A percentile compares a stretch with the other conserved stretches of the same genome.
Conservation (phyloP, 2,329 filamentous ascomycete species). For the Elsinoe perseae region DNA sequence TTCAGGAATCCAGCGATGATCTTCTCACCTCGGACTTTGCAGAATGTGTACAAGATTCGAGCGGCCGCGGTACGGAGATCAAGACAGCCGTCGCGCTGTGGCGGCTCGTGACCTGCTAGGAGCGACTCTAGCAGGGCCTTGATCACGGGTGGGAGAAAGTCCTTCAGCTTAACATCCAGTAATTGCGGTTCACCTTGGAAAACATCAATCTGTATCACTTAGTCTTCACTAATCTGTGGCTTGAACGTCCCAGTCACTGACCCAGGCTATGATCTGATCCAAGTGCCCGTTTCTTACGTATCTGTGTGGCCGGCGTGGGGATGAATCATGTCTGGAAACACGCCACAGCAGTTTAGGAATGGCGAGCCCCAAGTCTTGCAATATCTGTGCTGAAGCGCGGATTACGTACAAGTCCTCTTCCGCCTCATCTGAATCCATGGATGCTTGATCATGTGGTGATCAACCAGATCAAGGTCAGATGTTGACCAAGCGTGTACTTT, state of each 20-base stretch:
- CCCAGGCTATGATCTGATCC: slow-evolving; percentile 32
- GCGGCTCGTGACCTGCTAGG: slow-evolving; percentile 26
- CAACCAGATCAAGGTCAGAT: too few relatives aligned
- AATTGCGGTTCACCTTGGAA: slow-evolving; percentile 96
- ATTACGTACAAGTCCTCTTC: too few relatives aligned
- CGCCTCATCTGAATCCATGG: too few relatives aligned
- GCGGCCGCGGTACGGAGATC: slow-evolving; percentile 62
- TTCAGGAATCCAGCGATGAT: slow-evolving; percentile 85
- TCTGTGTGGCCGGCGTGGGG: too few relatives aligned
- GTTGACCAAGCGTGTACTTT: too few relatives aligned
- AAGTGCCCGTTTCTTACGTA: slow-evolving; percentile 35
- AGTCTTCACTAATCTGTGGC: background rate
- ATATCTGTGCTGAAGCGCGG: too few relatives aligned
- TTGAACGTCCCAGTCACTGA: slow-evolving; percentile 23
- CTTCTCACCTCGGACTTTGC: slow-evolving; percentile 90
- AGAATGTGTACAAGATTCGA: slow-evolving; percentile 77
- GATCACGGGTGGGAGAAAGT: slow-evolving; percentile 65
- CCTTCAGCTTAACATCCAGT: slow-evolving; percentile 73
- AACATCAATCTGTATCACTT: slow-evolving; percentile 54
- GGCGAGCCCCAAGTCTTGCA: too few relatives aligned
- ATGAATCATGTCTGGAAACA: too few relatives aligned
- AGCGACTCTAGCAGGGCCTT: slow-evolving; percentile 67
- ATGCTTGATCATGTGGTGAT: too few relatives aligned
- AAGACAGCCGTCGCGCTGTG: slow-evolving; percentile 13
- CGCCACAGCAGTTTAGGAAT: too few relatives aligned